phyloP scores from a whole-genome alignment of 768 basidiomycete species.

The Auricularia sp. region DNA sequence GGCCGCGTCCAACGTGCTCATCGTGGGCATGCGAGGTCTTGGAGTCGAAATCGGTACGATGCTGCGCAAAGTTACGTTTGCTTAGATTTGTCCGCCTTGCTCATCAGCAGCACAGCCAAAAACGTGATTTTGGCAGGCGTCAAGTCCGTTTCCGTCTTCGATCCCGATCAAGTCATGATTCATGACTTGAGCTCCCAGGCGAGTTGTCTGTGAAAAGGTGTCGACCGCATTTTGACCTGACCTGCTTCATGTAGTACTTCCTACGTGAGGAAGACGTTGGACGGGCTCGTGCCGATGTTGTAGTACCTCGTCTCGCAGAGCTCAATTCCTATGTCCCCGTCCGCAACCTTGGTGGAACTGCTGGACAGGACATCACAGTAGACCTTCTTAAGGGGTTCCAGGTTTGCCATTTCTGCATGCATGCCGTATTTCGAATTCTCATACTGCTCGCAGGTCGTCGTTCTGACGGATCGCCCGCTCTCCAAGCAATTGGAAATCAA shows the following conservation, averaged over 20 bases:
- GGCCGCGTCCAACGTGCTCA: conserved; percentile 90
- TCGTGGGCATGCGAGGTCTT: conserved; percentile 84
- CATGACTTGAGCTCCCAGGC: conserved; percentile 92
- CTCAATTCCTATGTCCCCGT: conserved; percentile 95
- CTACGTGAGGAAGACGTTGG: conserved; percentile 81
- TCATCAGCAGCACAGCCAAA: conserved; percentile 47
- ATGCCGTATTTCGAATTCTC: conserved; percentile 6
- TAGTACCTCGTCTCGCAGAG: conserved; percentile 82
- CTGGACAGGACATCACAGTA: conserved; percentile 68
- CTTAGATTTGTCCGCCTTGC: conserved; percentile 7
- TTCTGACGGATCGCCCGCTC: conserved; percentile 69
- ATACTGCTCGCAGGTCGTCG: conserved; percentile 54
- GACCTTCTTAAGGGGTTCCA: conserved; percentile 85
- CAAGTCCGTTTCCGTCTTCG: conserved; percentile 91
- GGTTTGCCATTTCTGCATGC: conserved; percentile 29
- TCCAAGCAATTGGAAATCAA: conserved; percentile 89
- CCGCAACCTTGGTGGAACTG: conserved; percentile 65
- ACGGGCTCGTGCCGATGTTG: conserved; percentile 76
- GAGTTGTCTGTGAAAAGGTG: conserved; percentile 15
- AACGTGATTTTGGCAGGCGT: conserved; percentile 93
- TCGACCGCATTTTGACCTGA: background rate
- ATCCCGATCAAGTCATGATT: conserved; percentile 77
- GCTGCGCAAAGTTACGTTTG: background rate
- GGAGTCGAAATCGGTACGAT: conserved; percentile 87
- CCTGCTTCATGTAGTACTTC: conserved; percentile 61